Conservation (phyloP, 2,329 filamentous ascomycete species). For the Colletotrichum acutatum region DNA sequence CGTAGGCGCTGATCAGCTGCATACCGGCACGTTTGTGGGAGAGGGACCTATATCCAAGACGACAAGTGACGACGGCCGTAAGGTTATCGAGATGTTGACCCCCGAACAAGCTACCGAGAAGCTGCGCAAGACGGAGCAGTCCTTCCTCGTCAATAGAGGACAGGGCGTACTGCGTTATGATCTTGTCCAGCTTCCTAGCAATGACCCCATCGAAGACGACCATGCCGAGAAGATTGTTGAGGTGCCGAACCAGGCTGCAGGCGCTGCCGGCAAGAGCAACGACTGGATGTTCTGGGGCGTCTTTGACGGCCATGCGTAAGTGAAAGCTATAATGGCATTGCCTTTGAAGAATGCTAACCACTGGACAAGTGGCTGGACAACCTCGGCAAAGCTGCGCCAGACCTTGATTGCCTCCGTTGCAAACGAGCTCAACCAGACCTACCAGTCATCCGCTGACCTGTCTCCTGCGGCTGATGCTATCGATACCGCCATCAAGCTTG, state of each 20-base stretch:
- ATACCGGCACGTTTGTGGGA: conserved; percentile 86
- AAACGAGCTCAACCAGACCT: conserved; percentile 90
- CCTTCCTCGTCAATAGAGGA: conserved; percentile 88
- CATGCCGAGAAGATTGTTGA: conserved; percentile 98
- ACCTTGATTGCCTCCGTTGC: conserved; percentile 93
- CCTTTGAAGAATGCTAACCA: conserved; percentile 4
- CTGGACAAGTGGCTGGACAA: conserved; percentile 89
- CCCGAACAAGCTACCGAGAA: conserved; percentile 93
- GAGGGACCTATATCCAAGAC: conserved; percentile 90
- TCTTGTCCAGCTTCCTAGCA: conserved; percentile 92
- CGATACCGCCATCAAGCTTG: conserved; percentile 90
- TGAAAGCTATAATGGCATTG: not conserved
- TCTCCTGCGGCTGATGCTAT: conserved; percentile 82
- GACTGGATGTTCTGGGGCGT: conserved; percentile 99
- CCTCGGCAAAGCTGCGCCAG: conserved; percentile 93
- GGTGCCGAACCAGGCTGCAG: conserved; percentile 70
- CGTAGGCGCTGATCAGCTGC: conserved; percentile 90
- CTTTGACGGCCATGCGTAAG: conserved; percentile 94
- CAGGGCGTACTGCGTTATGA: conserved; percentile 95
- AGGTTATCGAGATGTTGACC: conserved; percentile 95
- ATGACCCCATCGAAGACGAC: conserved; percentile 98
- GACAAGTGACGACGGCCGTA: conserved; percentile 84
- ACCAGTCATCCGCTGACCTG: conserved; percentile 75
- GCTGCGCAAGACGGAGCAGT: conserved; percentile 89
- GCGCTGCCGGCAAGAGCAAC: conserved; percentile 62